Evolutionary conservation across 768 basidiomycete genomes (phyloP).

Genomic region (Mycena rebaudengoi): DNA sequence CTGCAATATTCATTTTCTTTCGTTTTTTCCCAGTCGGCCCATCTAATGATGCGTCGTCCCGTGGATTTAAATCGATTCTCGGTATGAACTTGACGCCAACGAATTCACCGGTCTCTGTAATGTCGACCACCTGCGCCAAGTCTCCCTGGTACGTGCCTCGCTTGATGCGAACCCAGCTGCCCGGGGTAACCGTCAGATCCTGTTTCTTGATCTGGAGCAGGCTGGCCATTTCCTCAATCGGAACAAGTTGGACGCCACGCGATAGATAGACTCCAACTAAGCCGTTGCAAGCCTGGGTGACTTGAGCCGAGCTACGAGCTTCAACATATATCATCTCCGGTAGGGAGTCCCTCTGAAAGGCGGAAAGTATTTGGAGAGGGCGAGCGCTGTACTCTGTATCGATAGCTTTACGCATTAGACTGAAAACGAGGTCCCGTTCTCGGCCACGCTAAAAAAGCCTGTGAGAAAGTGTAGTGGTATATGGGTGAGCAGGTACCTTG

Average conservation of each 20-base stretch:
- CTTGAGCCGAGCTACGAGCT: conserved; percentile 87
- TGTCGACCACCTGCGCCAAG: conserved; percentile 93
- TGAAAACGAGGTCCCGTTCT: conserved; percentile 93
- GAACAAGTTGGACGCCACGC: conserved; percentile 85
- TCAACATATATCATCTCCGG: conserved; percentile 98
- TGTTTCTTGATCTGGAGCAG: conserved; percentile 96
- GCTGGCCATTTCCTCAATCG: conserved; percentile 98
- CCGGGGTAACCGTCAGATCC: conserved; percentile 81
- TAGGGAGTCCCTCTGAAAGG: conserved; percentile 95
- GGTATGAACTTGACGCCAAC: conserved; percentile 94
- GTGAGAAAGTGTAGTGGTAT: not conserved
- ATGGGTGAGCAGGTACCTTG: conserved; percentile 62
- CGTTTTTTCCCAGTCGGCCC: conserved; percentile 88
- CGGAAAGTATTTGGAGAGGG: conserved; percentile 89
- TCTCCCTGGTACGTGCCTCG: conserved; percentile 95
- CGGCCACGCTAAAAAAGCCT: conserved; percentile 72
- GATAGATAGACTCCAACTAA: conserved; percentile 92
- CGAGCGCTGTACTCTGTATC: conserved; percentile 80
- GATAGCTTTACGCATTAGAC: conserved; percentile 93
- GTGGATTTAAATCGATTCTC: conserved; percentile 95
- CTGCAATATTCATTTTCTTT: conserved; percentile 64
- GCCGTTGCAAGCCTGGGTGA: conserved; percentile 84
- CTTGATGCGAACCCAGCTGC: conserved; percentile 95
- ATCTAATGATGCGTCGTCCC: conserved; percentile 72
- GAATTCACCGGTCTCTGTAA: conserved; percentile 93